Percentiles rank a stretch among this genome's conserved stretches.
Conservation (phyloP, 805 yeast species). For the Ogataea salicorniae region DNA sequence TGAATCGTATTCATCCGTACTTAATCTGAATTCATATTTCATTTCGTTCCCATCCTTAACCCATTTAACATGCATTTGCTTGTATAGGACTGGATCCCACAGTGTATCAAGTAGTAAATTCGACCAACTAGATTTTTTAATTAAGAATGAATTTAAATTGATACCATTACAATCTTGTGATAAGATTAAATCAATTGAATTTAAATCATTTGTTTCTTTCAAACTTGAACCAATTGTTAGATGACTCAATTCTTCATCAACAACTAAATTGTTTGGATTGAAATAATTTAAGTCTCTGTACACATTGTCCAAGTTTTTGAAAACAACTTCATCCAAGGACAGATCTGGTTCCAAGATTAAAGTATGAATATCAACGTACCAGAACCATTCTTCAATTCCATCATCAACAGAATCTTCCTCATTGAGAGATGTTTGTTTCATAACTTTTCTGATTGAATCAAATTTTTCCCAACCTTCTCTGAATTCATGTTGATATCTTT, state of each 20-base stretch:
- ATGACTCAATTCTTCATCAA: slow-evolving; percentile 26
- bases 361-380: slow-evolving; percentile 38
- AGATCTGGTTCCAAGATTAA: slow-evolving; percentile 37
- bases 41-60: slow-evolving; percentile 20
- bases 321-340: slow-evolving; percentile 32
- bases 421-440: slow-evolving; percentile 26
- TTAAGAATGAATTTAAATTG: slow-evolving; percentile 35
- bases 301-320: slow-evolving; percentile 27
- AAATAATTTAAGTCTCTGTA: slow-evolving; percentile 31
- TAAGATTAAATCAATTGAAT: slow-evolving; percentile 33
- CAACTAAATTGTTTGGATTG: slow-evolving; percentile 31
- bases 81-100: slow-evolving; percentile 39
- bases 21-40: slow-evolving; percentile 26
- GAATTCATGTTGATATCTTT: slow-evolving; percentile 44
- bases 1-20: slow-evolving; percentile 23
- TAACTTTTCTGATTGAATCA: slow-evolving; percentile 31
- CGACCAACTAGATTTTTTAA: slow-evolving; percentile 36
- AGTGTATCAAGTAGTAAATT: slow-evolving; percentile 32
- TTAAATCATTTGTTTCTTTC: slow-evolving; percentile 21
- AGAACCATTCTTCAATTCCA: slow-evolving; percentile 33
- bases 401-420: slow-evolving; percentile 18
- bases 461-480: slow-evolving; percentile 44
- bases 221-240: slow-evolving; percentile 18
- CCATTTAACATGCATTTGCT: slow-evolving; percentile 32
- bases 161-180: slow-evolving; percentile 41